Base-by-base conservation (phyloP, 257 asterid genomes). In the Nicotiana undulata region DNA sequence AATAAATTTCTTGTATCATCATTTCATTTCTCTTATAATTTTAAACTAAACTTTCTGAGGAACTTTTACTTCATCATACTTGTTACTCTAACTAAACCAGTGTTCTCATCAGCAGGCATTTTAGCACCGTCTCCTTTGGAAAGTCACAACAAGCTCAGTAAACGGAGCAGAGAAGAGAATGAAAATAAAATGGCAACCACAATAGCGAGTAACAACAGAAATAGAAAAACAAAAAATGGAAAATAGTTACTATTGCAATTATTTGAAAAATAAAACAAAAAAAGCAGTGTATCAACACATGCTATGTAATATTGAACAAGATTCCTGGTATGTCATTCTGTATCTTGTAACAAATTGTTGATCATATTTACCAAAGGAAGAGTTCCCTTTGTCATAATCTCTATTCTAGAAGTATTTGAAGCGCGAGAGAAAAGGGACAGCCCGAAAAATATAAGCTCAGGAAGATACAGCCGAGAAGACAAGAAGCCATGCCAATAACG, bases 401-500 rank as follows among this genome's bases (percentile, higher is more conserved):
- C 98, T 80, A 95, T 70, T 89, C 98, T 90, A 53, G 97, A 92
- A 81, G 92, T 80, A 85, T 80, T 94, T 22, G 97, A 90, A 64
- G 99, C 99, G 31, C 88, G 90, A 34, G 86, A 70, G 81, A 95
- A 95, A 44, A 95, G 96, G 28, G 98, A 88, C 55, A 95, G 86
- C 24, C 97, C 99, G 67, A 95, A 95, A 76, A 89, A 83, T 28
- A 89, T 16, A 13, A 95, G 95, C 81, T 95, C 98, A 0, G 97
- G 99, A 67, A 93, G 94, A 87, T 92, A 95, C 70, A 95, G 83
- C 79, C 99, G 87, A 9, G 99, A 95, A 2, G 99, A 95, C 86
- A 95, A 88, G 87, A 95, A 95, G 5, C 99, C 98, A 31, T 95
- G 99, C 99, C 99, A 95, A 81, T 91, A 93, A 52, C 95, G 93